phyloP scores from a whole-genome alignment of 148 eudicot species.

The Tetragonia tetragonoides region DNA sequence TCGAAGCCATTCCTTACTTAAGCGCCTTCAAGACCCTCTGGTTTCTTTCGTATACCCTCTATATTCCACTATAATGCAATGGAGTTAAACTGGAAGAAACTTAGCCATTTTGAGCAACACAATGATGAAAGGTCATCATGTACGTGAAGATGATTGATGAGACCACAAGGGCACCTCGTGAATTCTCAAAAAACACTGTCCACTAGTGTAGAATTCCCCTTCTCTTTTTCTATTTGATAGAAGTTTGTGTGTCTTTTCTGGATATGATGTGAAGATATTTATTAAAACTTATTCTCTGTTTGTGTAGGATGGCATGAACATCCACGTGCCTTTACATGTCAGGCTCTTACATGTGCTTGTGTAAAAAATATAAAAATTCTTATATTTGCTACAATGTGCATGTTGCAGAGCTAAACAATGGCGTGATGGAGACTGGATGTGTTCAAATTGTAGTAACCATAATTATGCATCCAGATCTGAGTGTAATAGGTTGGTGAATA shows the following conservation, averaged over 20 bases:
- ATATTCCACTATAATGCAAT: too few species aligned
- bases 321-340: not conserved
- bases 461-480: slow-evolving; percentile 75
- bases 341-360: not conserved
- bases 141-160: too few species aligned
- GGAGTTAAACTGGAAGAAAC: too few species aligned
- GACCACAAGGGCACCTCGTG: too few species aligned
- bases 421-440: slow-evolving; percentile 92
- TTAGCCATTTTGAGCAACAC: too few species aligned
- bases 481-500: slow-evolving; percentile 58
- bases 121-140: too few species aligned
- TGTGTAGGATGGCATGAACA: not conserved
- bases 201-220: too few species aligned
- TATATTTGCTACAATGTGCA: slow-evolving; percentile 1
- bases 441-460: slow-evolving; percentile 75
- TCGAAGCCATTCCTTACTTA: too few species aligned
- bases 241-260: not conserved
- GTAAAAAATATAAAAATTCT: not conserved
- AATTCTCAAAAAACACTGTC: too few species aligned
- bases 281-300: not conserved
- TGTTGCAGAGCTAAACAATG: slow-evolving; percentile 65
- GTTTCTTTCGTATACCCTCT: too few species aligned
- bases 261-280: not conserved
- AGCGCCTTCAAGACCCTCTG: too few species aligned
- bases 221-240: too few species aligned